Conservation (phyloP, 768 basidiomycete genomes). For the Inosperma sp. region DNA sequence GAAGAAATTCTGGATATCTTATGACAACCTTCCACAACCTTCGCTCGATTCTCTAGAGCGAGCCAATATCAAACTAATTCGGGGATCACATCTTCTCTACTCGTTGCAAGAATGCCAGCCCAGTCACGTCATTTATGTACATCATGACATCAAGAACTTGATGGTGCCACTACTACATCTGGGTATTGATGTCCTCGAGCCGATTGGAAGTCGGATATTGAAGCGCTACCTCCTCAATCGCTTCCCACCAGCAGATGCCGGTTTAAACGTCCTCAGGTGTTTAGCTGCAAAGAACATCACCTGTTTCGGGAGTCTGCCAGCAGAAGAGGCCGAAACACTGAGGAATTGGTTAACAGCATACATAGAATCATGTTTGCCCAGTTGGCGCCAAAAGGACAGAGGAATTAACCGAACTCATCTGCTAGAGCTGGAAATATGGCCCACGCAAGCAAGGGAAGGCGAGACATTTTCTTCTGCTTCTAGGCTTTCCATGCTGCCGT, state of each 20-base stretch:
- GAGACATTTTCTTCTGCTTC: background rate
- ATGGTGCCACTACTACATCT: background rate
- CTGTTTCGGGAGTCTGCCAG: background rate
- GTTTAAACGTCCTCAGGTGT: slow-evolving; percentile 11
- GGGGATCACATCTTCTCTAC: background rate
- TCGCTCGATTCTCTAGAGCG: background rate
- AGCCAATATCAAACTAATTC: background rate
- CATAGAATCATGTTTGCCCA: background rate
- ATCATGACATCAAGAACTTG: background rate
- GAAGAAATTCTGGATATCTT: slow-evolving; percentile 8
- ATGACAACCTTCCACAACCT: slow-evolving; percentile 10
- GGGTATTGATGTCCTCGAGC: slow-evolving; percentile 4
- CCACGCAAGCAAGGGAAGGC: background rate
- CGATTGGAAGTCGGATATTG: background rate
- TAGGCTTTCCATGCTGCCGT: slow-evolving; percentile 6
- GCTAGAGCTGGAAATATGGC: slow-evolving; percentile 11
- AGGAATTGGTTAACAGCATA: background rate
- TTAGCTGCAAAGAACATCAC: background rate
- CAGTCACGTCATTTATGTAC: background rate
- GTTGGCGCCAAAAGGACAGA: background rate
- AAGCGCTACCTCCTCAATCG: background rate
- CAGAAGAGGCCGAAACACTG: background rate
- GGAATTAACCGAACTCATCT: background rate
- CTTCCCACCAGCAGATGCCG: slow-evolving; percentile 7
- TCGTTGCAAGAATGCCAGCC: slow-evolving; percentile 9